phyloP scores from a whole-genome alignment of 306 rosid genomes.

The Casuarina equisetifolia region DNA sequence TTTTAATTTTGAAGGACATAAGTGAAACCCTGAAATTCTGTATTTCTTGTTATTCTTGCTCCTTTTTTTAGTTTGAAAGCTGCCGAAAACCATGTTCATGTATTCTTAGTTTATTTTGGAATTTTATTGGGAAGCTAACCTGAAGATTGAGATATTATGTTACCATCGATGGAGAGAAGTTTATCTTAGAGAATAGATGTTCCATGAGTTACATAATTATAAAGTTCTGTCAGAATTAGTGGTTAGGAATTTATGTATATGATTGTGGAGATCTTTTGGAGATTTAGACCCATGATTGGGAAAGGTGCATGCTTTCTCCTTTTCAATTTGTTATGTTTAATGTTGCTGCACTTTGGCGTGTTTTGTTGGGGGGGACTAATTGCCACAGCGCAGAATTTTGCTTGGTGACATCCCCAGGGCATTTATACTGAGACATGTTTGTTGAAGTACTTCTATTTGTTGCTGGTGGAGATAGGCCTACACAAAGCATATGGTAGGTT shows the following conservation, averaged over 20 bases:
- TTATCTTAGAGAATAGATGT: neutral
- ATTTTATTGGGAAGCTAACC: neutral
- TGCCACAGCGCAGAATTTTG: neutral
- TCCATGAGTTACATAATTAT: neutral
- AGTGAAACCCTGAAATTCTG: slow-evolving; percentile 1
- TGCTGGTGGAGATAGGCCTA: neutral
- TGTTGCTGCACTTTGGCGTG: neutral
- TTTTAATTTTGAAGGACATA: neutral
- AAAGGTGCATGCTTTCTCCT: neutral
- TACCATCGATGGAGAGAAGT: neutral
- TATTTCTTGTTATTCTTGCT: neutral
- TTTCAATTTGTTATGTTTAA: neutral
- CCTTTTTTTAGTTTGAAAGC: slow-evolving; percentile 5
- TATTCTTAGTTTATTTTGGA: neutral
- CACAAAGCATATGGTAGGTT: neutral
- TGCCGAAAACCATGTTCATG: neutral
- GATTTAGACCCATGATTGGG: neutral
- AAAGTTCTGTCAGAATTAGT: neutral
- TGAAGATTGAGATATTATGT: neutral
- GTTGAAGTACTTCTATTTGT: neutral
- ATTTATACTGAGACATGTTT: neutral
- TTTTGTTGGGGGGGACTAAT: neutral
- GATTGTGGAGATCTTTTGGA: neutral
- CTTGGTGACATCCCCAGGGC: neutral
- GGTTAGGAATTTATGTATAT: neutral